Evolutionary conservation across 106 monocot species (phyloP), one percentile per base, ranked within the genome.

Genomic region (Agapanthus africanus): DNA sequence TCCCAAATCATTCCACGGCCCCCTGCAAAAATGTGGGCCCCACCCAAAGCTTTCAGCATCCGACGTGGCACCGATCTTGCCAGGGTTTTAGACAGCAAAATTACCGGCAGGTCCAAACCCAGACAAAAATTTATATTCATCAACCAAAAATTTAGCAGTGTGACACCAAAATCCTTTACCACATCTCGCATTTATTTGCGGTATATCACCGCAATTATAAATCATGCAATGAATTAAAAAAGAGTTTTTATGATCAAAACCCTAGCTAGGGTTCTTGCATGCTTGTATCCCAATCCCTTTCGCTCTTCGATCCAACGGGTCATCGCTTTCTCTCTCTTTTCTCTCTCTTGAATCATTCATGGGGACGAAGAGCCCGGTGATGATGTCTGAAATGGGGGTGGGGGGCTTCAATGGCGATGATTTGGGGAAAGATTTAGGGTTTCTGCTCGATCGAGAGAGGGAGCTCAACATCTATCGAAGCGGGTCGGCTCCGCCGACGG

Each of bases 401-500:
- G 52, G 70, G 22, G 52, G 70, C 59, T 63, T 40, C 32, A 42
- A 41, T 27, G 60, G 37, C 7, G 39, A 21, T 8, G 71, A 41
- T 16, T 72, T 66, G 35, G 77, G 65, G 10, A 76, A 76, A 15
- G 82, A 68, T 33, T 40, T 79, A 11, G 79, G 71, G 9, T 28
- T 72, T 70, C 51, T 82, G 30, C 67, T 62, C 47, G 78, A 76
- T 72, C 75, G 78, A 30, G 81, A 76, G 57, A 60, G 74, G 65
- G 88, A 88, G 62, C 74, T 88, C 11, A 77, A 79, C 47, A 65
- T 47, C 19, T 47, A 65, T 70, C 80, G 90, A 25, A 90, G 86
- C 56, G 86, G 82, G 40, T 86, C 86, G 11, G 83, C 90, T 7
- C 90, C 90, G 4, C 86, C 90, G 7, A 79, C 82, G 5, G 78